phyloP scores from a whole-genome alignment of 1,284 basidiomycete genomes.

The Ceratobasidium sp. region DNA sequence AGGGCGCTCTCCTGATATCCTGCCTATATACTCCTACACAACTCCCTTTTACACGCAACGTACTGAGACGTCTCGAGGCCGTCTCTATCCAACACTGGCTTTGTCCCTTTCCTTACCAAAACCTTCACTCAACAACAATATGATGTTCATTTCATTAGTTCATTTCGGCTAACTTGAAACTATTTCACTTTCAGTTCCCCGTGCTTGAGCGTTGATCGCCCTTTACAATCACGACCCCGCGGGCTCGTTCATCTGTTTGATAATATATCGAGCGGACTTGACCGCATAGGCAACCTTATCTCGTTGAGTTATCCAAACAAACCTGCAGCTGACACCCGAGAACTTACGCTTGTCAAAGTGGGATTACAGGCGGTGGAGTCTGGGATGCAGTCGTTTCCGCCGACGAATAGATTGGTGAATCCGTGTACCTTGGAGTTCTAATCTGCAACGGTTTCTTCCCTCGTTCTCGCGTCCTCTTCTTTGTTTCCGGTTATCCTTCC shows the following conservation, averaged over 20 bases:
- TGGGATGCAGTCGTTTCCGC: conserved; percentile 43
- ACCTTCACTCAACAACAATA: too few species aligned
- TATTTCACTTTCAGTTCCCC: too few species aligned
- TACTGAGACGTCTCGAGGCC: too few species aligned
- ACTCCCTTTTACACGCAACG: too few species aligned
- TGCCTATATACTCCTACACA: too few species aligned
- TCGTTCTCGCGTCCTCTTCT: neutral
- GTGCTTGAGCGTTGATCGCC: too few species aligned
- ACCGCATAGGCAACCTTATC: conserved; percentile 30
- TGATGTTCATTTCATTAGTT: too few species aligned
- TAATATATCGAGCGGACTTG: conserved; percentile 27
- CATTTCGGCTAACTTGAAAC: too few species aligned
- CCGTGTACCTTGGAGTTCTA: conserved; percentile 32
- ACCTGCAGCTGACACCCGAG: neutral
- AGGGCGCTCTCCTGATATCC: too few species aligned
- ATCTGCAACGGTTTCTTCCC: conserved; percentile 27
- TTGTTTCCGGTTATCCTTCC: neutral
- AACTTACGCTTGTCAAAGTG: conserved; percentile 44
- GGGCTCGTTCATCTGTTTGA: neutral
- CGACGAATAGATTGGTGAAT: conserved; percentile 24
- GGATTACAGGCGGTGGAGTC: conserved; percentile 45
- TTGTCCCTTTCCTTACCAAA: too few species aligned
- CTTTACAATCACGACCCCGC: too few species aligned
- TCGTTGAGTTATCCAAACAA: neutral
- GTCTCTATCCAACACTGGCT: too few species aligned